Evolutionary conservation across 108 stramenopile genomes (phyloP).

Genomic region (Pseudonitzschia pungens): DNA sequence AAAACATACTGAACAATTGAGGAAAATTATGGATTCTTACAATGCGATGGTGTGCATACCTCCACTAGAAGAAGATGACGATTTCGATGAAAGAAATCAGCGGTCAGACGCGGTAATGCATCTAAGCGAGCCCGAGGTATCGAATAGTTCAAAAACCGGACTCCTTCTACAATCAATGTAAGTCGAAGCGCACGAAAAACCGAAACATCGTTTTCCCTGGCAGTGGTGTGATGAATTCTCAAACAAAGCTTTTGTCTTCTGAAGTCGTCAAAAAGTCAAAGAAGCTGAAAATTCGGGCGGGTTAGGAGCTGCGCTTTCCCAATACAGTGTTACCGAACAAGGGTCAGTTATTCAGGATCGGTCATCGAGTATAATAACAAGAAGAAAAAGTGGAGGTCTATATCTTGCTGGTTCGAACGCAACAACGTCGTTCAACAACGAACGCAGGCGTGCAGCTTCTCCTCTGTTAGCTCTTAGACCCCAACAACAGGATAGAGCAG

Average conservation of each 20-base stretch:
- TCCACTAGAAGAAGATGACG: conserved; percentile 2
- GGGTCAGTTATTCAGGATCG: conserved; percentile 1
- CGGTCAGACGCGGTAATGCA: conserved; percentile 12
- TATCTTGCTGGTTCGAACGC: background rate
- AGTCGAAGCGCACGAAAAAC: background rate
- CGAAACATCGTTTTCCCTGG: background rate
- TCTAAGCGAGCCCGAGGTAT: conserved; percentile 21
- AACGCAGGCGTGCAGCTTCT: conserved; percentile 21
- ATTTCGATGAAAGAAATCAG: conserved; percentile 10
- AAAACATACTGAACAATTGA: conserved; percentile 20
- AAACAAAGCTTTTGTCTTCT: background rate
- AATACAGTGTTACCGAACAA: conserved; percentile 26
- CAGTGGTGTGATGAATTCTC: background rate
- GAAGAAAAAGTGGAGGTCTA: conserved; percentile 23
- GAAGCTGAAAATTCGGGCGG: conserved; percentile 19
- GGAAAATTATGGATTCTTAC: conserved; percentile 34
- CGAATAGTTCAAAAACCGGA: conserved; percentile 8
- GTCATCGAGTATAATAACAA: conserved; percentile 15
- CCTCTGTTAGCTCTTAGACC: conserved; percentile 18
- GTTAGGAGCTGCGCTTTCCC: conserved; percentile 40
- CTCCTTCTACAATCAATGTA: conserved; percentile 4
- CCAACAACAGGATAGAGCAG: conserved; percentile 18
- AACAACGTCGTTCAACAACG: conserved; percentile 12
- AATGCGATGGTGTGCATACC: conserved; percentile 28
- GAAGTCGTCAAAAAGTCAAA: conserved; percentile 7